phyloP scores from a whole-genome alignment of 768 basidiomycete species.

The Suillus subaureus region DNA sequence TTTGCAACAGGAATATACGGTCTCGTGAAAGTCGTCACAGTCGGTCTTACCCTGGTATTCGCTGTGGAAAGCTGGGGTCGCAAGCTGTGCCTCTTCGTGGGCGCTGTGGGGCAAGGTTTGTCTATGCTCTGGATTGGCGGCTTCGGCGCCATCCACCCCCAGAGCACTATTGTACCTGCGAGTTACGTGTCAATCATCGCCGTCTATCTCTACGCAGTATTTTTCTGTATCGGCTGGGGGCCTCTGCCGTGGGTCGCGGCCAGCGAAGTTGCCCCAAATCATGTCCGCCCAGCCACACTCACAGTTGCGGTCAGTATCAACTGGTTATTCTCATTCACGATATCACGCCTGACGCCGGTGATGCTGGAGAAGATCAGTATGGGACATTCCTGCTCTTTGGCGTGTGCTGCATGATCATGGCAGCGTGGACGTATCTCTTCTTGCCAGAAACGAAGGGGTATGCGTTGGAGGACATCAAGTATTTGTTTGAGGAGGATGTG shows the following conservation, averaged over 20 bases:
- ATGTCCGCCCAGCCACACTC: slow-evolving; percentile 42
- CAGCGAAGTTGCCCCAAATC: slow-evolving; percentile 41
- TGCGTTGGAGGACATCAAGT: slow-evolving; percentile 48
- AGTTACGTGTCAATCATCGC: slow-evolving; percentile 48
- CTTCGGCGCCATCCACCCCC: slow-evolving; percentile 40
- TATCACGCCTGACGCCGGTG: slow-evolving; percentile 45
- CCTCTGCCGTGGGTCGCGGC: slow-evolving; percentile 37
- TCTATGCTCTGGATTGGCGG: slow-evolving; percentile 51
- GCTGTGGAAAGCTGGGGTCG: slow-evolving; percentile 48
- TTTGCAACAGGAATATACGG: slow-evolving; percentile 46
- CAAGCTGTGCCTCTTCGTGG: slow-evolving; percentile 46
- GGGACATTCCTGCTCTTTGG: slow-evolving; percentile 49
- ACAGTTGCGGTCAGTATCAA: slow-evolving; percentile 42
- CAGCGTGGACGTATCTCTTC: slow-evolving; percentile 45
- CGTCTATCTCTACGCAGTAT: slow-evolving; percentile 49
- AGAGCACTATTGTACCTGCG: slow-evolving; percentile 33
- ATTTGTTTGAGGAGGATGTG: slow-evolving; percentile 43
- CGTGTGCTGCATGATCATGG: slow-evolving; percentile 43
- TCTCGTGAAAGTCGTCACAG: slow-evolving; percentile 41
- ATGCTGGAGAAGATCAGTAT: slow-evolving; percentile 38
- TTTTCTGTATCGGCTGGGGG: slow-evolving; percentile 46
- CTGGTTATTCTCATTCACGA: slow-evolving; percentile 50
- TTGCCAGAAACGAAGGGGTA: slow-evolving; percentile 50
- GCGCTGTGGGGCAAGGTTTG: slow-evolving; percentile 45
- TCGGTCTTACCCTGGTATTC: slow-evolving; percentile 41